phyloP scores from a whole-genome alignment of 1,139 yeast species.

The Yamadazyma atlantica region DNA sequence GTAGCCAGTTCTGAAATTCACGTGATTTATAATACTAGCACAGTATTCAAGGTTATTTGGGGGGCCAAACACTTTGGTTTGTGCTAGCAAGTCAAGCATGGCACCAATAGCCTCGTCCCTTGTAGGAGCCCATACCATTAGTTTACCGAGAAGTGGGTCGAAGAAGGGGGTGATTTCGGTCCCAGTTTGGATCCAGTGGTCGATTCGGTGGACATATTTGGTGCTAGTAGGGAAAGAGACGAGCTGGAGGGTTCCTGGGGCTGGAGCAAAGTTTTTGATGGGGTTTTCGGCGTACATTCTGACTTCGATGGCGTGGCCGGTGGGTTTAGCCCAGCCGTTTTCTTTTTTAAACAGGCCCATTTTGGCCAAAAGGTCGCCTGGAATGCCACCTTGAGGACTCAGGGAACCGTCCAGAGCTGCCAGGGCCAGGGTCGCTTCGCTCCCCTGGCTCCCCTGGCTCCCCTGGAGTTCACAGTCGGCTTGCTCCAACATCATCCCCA shows the following conservation, averaged over 20 bases:
- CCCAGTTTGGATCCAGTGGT: constrained; percentile 34
- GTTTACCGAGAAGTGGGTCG: constrained; percentile 33
- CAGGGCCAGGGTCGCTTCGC: no score
- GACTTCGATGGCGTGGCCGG: constrained; percentile 33
- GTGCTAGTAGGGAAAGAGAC: constrained; percentile 20
- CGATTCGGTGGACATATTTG: constrained; percentile 25
- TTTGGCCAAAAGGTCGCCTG: constrained; percentile 11
- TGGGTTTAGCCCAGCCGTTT: constrained; percentile 22
- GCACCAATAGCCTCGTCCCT: constrained; percentile 20
- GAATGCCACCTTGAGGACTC: no score
- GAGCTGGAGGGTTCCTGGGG: constrained; percentile 29
- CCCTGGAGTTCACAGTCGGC: constrained; percentile 24
- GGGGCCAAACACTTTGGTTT: constrained; percentile 25
- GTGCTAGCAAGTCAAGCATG: constrained; percentile 20
- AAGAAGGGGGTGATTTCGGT: constrained; percentile 30
- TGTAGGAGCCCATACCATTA: constrained; percentile 30
- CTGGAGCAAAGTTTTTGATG: constrained; percentile 28
- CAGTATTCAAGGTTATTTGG: constrained; percentile 27
- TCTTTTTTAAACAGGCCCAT: constrained; percentile 7
- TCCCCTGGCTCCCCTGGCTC: no score
- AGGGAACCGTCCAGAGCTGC: no score
- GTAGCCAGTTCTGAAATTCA: constrained; percentile 4
- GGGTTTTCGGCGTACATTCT: constrained; percentile 36
- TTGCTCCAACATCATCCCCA: constrained; percentile 28
- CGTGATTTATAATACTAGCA: constrained; percentile 1